phyloP scores from a whole-genome alignment of 148 eudicot species.

The Rhododendron henanense region DNA sequence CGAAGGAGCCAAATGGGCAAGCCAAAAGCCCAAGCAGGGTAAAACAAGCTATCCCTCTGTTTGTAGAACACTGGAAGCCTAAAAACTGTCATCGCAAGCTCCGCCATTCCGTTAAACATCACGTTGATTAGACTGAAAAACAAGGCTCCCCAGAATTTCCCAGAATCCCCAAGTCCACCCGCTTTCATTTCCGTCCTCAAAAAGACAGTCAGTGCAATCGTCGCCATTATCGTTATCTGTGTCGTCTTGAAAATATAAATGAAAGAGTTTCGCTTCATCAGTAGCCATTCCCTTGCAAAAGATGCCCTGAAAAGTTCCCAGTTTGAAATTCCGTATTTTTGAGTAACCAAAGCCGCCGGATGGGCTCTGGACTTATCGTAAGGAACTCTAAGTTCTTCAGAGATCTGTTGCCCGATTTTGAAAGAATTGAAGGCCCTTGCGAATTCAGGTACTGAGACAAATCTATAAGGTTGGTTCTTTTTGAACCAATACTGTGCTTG shows the following conservation, averaged over 20 bases:
- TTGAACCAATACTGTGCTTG: constrained; percentile 45
- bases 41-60: constrained; percentile 36
- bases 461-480: constrained; percentile 33
- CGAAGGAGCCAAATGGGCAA: constrained; percentile 39
- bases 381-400: constrained; percentile 26
- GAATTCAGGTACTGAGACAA: constrained; percentile 29
- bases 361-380: constrained; percentile 30
- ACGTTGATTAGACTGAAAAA: constrained; percentile 40
- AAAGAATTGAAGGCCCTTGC: constrained; percentile 23
- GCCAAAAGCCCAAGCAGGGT: constrained; percentile 46
- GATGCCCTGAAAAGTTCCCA: constrained; percentile 34
- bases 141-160: constrained; percentile 34
- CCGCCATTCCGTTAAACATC: constrained; percentile 46
- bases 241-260: constrained; percentile 35
- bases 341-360: constrained; percentile 32
- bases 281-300: constrained; percentile 37
- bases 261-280: constrained; percentile 34
- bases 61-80: constrained; percentile 42
- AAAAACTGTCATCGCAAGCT: constrained; percentile 30
- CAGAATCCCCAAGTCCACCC: constrained; percentile 23
- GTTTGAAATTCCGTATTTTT: constrained; percentile 35
- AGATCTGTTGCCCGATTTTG: constrained; percentile 24
- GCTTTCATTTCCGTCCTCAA: constrained; percentile 39
- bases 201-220: constrained; percentile 35
- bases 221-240: constrained; percentile 34